A percentile compares a stretch with the other conserved stretches of the same genome.
Conservation (phyloP, 176 grass and related monocot genomes). For the Zea mays region DNA sequence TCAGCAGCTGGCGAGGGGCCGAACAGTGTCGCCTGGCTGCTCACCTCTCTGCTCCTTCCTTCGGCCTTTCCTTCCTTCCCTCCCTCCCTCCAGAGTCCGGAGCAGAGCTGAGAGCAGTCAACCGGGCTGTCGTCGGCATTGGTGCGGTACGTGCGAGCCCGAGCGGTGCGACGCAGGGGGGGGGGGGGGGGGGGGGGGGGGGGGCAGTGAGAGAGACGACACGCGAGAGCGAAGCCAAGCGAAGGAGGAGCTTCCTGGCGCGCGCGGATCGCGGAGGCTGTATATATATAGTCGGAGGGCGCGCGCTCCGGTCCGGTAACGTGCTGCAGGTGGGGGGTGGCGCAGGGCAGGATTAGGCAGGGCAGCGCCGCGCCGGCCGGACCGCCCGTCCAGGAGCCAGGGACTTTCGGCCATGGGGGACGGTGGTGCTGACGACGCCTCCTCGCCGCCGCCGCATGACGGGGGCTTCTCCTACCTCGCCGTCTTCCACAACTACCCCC, state of each 20-base stretch:
- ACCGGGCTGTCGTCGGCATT: slow-evolving; percentile 15
- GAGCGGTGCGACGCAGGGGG: slow-evolving; percentile 23
- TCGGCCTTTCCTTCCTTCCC: not conserved
- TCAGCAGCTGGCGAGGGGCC: not conserved
- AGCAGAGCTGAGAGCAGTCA: not conserved
- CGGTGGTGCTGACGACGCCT: slow-evolving; percentile 39
- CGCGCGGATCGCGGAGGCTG: slow-evolving; percentile 6
- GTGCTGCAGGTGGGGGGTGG: not conserved
- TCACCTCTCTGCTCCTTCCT: not conserved
- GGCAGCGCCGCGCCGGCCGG: slow-evolving; percentile 18
- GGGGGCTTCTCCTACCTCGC: slow-evolving; percentile 59
- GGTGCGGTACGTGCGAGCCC: not conserved
- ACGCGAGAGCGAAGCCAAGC: not conserved
- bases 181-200: not conserved
- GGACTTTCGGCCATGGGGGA: slow-evolving; percentile 43
- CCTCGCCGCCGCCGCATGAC: slow-evolving; percentile 50
- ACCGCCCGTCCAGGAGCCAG: slow-evolving; percentile 22
- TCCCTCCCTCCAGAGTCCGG: not conserved
- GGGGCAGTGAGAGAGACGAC: not conserved
- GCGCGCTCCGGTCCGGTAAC: slow-evolving; percentile 27
- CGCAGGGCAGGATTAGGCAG: not conserved
- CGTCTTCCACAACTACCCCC: slow-evolving; percentile 83
- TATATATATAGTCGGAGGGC: slow-evolving; percentile 20
- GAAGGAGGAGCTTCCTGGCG: not conserved
- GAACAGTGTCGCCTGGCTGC: not conserved